Evolutionary conservation across 1,284 basidiomycete species (phyloP).

Genomic region (Cutaneotrichosporon cavernicola): DNA sequence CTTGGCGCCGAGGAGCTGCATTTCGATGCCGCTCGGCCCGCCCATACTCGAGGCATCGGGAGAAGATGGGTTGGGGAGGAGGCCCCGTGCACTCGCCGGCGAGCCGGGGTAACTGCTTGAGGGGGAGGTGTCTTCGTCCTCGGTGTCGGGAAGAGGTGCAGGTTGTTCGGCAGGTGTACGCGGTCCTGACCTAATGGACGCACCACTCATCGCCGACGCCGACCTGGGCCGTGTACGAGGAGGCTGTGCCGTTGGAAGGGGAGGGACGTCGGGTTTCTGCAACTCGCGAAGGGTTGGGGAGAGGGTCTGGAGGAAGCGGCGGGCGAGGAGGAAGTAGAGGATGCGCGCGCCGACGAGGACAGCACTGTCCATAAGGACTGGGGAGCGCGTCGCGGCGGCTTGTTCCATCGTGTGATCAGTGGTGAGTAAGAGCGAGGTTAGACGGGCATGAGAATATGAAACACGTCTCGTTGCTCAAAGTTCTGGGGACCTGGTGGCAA

Average conservation of each 20-base stretch:
- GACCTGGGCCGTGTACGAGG: slow-evolving; percentile 12
- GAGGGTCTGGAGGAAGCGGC: slow-evolving; percentile 46
- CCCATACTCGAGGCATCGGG: not conserved
- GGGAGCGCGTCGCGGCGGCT: slow-evolving; percentile 1
- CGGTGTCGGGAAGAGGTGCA: slow-evolving; percentile 17
- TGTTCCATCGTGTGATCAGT: not conserved
- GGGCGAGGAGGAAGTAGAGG: slow-evolving; percentile 46
- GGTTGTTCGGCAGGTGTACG: not conserved
- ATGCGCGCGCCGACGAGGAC: slow-evolving; percentile 42
- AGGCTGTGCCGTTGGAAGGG: not conserved
- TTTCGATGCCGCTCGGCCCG: slow-evolving; percentile 22
- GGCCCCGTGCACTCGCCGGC: not conserved
- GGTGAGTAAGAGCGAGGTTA: not conserved
- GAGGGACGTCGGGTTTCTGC: slow-evolving; percentile 33
- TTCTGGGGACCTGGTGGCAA: not conserved
- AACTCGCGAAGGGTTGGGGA: slow-evolving; percentile 47
- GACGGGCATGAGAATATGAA: not conserved
- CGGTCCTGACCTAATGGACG: slow-evolving; percentile 1
- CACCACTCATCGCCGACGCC: not conserved
- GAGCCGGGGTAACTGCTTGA: slow-evolving; percentile 5
- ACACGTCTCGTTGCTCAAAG: not conserved
- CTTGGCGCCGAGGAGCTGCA: slow-evolving; percentile 34
- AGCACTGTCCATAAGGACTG: slow-evolving; percentile 47
- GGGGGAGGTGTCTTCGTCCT: slow-evolving; percentile 20
- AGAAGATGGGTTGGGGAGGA: not conserved